Conservation (phyloP, 2,329 filamentous ascomycete species). For the Colletotrichum costaricense region DNA sequence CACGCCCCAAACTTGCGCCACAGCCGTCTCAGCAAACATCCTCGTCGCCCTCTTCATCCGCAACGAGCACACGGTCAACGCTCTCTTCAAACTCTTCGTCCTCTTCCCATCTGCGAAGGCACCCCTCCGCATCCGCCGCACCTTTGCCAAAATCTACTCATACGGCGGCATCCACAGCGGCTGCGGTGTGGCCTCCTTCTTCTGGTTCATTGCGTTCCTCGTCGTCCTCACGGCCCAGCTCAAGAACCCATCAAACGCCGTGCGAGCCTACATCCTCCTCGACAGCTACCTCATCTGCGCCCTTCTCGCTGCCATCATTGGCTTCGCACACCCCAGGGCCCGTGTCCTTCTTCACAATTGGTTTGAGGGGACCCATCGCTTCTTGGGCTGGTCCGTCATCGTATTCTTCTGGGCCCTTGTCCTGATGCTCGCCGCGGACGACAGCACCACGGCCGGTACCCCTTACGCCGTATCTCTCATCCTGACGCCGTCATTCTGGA, state of each 20-base stretch:
- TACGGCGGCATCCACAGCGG: constrained; percentile 64
- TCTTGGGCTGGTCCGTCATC: constrained; percentile 77
- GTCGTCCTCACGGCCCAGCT: constrained; percentile 40
- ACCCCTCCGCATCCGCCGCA: constrained; percentile 60
- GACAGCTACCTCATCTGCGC: constrained; percentile 68
- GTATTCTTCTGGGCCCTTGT: constrained; percentile 72
- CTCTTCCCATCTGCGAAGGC: constrained; percentile 55
- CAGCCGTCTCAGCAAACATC: constrained; percentile 57
- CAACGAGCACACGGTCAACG: constrained; percentile 65
- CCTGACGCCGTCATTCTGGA: constrained; percentile 69
- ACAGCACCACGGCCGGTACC: constrained; percentile 47
- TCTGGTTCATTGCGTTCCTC: constrained; percentile 61
- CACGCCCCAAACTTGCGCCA: constrained; percentile 37
- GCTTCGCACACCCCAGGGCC: constrained; percentile 72
- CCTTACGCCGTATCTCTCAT: constrained; percentile 51
- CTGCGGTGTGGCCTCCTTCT: constrained; percentile 59
- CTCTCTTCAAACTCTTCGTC: constrained; percentile 57
- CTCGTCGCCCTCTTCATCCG: constrained; percentile 62
- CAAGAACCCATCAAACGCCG: constrained; percentile 50
- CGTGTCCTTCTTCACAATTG: constrained; percentile 73
- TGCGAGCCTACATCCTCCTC: constrained; percentile 46
- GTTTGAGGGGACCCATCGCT: constrained; percentile 79
- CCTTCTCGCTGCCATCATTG: constrained; percentile 69
- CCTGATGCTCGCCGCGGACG: constrained; percentile 62
- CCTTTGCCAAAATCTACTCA: constrained; percentile 63